Conservation (phyloP, 1,284 basidiomycete genomes). For the Melampsora americana region DNA sequence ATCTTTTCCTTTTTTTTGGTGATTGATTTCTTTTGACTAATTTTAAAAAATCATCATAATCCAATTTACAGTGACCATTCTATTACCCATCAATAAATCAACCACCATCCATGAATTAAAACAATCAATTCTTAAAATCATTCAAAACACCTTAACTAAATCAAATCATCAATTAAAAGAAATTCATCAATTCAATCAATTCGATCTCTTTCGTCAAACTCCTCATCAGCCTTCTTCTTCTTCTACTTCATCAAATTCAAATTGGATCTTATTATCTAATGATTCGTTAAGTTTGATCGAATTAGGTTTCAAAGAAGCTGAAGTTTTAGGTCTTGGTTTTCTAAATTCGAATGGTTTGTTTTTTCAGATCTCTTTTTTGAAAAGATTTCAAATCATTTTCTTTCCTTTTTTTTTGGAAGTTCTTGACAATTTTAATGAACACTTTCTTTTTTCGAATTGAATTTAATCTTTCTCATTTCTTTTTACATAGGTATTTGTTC, state of each 20-base stretch:
- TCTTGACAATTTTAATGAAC: no score
- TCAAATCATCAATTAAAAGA: not conserved
- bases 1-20: not conserved
- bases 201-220: not conserved
- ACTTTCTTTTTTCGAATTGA: not conserved
- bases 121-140: not conserved
- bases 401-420: not conserved
- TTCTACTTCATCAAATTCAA: not conserved
- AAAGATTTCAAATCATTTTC: not conserved
- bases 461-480: not conserved
- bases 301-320: constrained; percentile 10
- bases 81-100: constrained; percentile 13
- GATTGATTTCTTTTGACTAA: not conserved
- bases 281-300: not conserved
- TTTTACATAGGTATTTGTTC: not conserved
- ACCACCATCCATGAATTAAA: constrained; percentile 11
- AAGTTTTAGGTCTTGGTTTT: constrained; percentile 30
- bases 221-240: not conserved
- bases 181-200: not conserved
- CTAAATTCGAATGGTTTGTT: not conserved
- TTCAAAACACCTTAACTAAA: not conserved
- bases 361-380: no score
- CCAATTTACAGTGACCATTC: not conserved
- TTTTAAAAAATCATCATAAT: not conserved
- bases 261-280: constrained; percentile 10